Base-by-base conservation (phyloP, 371 early-diverging fungal species). In the Apophysomyces variabilis region DNA sequence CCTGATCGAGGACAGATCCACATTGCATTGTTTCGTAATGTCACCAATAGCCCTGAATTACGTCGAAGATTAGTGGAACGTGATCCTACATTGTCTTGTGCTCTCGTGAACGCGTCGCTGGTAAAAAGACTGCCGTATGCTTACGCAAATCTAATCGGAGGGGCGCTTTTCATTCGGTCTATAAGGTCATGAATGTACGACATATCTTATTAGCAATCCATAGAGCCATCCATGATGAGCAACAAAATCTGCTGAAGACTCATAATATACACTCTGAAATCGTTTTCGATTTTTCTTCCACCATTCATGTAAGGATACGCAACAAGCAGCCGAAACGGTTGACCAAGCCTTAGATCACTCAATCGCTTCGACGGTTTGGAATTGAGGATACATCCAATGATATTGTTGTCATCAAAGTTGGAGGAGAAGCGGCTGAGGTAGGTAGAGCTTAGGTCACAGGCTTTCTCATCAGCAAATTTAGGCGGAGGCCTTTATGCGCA, bases 181-280 rank as follows among this genome's bases (percentile, higher is more conserved):
- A 38, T 18, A 26, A 87, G 87, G 79, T 88, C 47, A 67, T 86
- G 62, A 78, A 78, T 60, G 61, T 63, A 11, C 73, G 80, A 38
- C 87, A 87, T 57, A 58, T 81, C 12, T 69, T 87, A 9, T 58
- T 80, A 5, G 87, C 87, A 0, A 74, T 74, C 1, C 80, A 83
- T 37, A 78, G 82, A 65, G 86, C 89, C 11, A 76, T 85, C 0
- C 74, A 81, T 38, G 85, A 85, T 16, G 77, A 82, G 60, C 66
- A 71, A 18, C 56, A 64, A 7, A 74, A 79, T 41, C 83, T 83
- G 12, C 62, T 87, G n/a, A 83, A 81, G 61, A 85, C 86, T 5
- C 79, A 82, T 45, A 81, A 77, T 56, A 58, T 89, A 35, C 71
- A 82, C 64, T 85, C 89, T 9, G 87, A 89, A 66, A 83, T 87